Conservation (phyloP, 2,329 filamentous ascomycete species). For the Aspergillus sclerotialis region DNA sequence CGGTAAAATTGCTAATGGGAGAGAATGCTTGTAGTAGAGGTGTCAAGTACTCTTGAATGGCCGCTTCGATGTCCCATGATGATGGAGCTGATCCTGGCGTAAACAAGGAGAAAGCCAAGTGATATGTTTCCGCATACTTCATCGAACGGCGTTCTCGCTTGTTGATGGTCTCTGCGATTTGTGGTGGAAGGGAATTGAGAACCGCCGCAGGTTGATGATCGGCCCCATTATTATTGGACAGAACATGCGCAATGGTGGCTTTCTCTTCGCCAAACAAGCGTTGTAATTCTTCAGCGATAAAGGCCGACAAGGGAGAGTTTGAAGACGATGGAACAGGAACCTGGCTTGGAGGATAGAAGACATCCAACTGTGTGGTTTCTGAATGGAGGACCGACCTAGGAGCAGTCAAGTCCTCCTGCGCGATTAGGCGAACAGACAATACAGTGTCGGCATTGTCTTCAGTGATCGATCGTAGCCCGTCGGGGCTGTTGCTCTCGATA, state of each 20-base stretch:
- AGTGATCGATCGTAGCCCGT: slow-evolving; percentile 1
- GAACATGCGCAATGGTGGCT: slow-evolving; percentile 69
- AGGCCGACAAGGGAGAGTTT: slow-evolving; percentile 67
- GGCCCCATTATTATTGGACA: slow-evolving; percentile 47
- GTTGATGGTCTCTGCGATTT: slow-evolving; percentile 52
- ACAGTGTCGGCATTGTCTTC: slow-evolving; percentile 43
- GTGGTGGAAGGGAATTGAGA: slow-evolving; percentile 33
- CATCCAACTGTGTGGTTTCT: slow-evolving; percentile 64
- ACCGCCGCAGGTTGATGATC: slow-evolving; percentile 23
- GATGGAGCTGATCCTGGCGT: slow-evolving; percentile 71
- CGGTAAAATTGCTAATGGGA: slow-evolving; percentile 86
- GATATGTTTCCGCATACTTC: slow-evolving; percentile 89
- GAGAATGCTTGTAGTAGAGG: slow-evolving; percentile 74
- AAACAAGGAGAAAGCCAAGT: slow-evolving; percentile 92
- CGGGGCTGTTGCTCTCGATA: slow-evolving; percentile 7
- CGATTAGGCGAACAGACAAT: slow-evolving; percentile 63
- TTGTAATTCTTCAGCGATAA: slow-evolving; percentile 70
- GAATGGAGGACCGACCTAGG: slow-evolving; percentile 59
- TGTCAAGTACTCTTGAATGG: slow-evolving; percentile 71
- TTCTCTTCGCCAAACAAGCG: slow-evolving; percentile 82
- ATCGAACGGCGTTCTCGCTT: slow-evolving; percentile 73
- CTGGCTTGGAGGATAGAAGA: slow-evolving; percentile 67
- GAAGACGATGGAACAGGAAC: slow-evolving; percentile 61
- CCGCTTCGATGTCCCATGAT: slow-evolving; percentile 82
- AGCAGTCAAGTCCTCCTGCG: slow-evolving; percentile 39